Evolutionary conservation across 2,329 filamentous ascomycete genomes (phyloP).

Genomic region (Xenoacremonium recifei): DNA sequence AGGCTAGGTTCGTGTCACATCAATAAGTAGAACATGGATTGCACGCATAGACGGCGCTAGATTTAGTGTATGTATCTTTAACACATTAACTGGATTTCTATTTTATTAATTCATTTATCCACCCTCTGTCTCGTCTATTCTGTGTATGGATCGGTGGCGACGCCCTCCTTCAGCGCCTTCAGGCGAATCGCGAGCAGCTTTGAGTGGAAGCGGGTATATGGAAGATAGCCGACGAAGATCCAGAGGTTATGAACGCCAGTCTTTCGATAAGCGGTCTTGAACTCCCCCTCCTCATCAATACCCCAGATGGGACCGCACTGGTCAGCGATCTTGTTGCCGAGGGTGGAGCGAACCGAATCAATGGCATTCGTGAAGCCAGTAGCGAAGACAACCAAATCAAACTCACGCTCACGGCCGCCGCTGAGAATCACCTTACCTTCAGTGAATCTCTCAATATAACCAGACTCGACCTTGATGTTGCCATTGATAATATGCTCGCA

Average conservation of each 20-base stretch:
- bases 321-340: constrained; percentile 50
- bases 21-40: too few species aligned
- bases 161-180: constrained; percentile 24
- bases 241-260: constrained; percentile 35
- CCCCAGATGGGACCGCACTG: constrained; percentile 46
- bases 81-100: too few species aligned
- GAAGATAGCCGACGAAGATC: constrained; percentile 36
- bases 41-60: too few species aligned
- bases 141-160: constrained; percentile 14
- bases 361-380: constrained; percentile 53
- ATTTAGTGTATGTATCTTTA: too few species aligned
- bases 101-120: too few species aligned
- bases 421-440: constrained; percentile 31
- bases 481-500: constrained; percentile 6
- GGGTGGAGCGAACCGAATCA: constrained; percentile 44
- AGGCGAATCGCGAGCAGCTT: constrained; percentile 32
- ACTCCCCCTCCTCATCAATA: constrained; percentile 47
- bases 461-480: constrained; percentile 13
- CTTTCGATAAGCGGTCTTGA: constrained; percentile 31
- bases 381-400: constrained; percentile 44
- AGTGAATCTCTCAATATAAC: constrained; percentile 27
- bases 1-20: too few species aligned
- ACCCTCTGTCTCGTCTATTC: constrained; percentile 29
- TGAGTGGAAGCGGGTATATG: constrained; percentile 32
- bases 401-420: constrained; percentile 30